Conservation (phyloP, 2,329 filamentous ascomycete species). For the Ophiostoma pallidulum region DNA sequence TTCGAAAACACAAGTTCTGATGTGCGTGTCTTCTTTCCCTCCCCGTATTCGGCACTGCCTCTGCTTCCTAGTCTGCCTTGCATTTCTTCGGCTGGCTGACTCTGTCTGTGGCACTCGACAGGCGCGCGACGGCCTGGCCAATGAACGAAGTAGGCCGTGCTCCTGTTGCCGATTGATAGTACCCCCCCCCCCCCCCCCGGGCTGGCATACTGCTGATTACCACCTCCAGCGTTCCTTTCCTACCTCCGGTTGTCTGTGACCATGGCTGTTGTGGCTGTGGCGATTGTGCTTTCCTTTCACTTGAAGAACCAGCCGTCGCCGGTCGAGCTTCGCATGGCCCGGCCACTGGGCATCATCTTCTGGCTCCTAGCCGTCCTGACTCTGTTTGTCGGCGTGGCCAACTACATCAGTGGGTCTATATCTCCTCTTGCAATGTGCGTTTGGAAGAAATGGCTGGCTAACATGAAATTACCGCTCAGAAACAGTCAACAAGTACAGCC, state of each 20-base stretch:
- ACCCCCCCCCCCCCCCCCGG: too few relatives aligned
- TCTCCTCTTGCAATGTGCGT: too few relatives aligned
- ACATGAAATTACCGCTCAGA: slow-evolving; percentile 33
- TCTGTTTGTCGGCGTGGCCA: slow-evolving; percentile 65
- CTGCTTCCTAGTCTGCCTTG: too few relatives aligned
- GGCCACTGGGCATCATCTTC: slow-evolving; percentile 79
- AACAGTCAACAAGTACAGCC: slow-evolving; percentile 70
- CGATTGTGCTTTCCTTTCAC: slow-evolving; percentile 90
- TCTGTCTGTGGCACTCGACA: neutral
- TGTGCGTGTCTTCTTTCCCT: slow-evolving; percentile 29
- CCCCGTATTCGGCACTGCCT: too few relatives aligned
- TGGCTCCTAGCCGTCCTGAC: slow-evolving; percentile 76
- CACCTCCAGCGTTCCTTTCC: slow-evolving; percentile 60
- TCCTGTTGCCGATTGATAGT: too few relatives aligned
- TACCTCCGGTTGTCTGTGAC: slow-evolving; percentile 85
- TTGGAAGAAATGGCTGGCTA: too few relatives aligned
- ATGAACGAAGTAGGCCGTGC: slow-evolving; percentile 60
- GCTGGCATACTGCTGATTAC: neutral
- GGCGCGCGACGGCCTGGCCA: slow-evolving; percentile 62
- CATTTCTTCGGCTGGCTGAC: neutral
- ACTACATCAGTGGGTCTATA: slow-evolving; percentile 62
- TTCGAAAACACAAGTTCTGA: slow-evolving; percentile 69
- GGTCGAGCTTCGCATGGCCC: slow-evolving; percentile 66
- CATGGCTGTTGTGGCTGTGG: slow-evolving; percentile 80
- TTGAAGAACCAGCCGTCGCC: slow-evolving; percentile 61